phyloP scores from a whole-genome alignment of 768 basidiomycete species.

The Naganishia kalamii region DNA sequence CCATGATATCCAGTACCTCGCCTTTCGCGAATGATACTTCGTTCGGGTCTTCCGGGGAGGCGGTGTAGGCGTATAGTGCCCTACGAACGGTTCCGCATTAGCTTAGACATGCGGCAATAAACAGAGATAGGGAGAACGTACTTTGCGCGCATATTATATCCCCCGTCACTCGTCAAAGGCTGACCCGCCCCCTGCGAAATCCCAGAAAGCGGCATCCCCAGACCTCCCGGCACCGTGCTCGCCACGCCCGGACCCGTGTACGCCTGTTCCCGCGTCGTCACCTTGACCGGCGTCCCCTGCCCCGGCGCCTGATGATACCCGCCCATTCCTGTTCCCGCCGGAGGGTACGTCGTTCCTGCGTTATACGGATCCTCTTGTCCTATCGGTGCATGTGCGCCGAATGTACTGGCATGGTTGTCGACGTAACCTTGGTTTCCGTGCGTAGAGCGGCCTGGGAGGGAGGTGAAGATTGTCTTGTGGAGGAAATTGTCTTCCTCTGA shows the following conservation, averaged over 20 bases:
- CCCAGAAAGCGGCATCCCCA: not conserved
- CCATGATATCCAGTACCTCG: constrained; percentile 83
- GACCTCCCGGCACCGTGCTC: not conserved
- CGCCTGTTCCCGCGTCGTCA: not conserved
- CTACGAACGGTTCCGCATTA: constrained; percentile 49
- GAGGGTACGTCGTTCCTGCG: constrained; percentile 4
- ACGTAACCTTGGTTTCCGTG: not conserved
- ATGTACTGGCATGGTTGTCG: not conserved
- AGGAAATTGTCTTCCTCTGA: constrained; percentile 87
- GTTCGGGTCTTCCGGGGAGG: constrained; percentile 90
- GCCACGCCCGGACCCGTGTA: not conserved
- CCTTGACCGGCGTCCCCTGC: constrained; percentile 18
- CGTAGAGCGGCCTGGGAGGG: not conserved
- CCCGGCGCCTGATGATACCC: not conserved
- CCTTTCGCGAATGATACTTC: constrained; percentile 92
- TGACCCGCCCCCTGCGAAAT: not conserved
- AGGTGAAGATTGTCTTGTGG: constrained; percentile 65
- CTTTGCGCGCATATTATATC: constrained; percentile 20
- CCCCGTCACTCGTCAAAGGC: not conserved
- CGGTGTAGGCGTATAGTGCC: constrained; percentile 55
- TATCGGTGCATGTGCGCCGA: not conserved
- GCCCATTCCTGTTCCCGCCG: not conserved
- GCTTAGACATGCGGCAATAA: constrained; percentile 7
- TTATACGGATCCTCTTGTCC: constrained; percentile 2
- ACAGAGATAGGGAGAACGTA: constrained; percentile 18